Evolutionary conservation across 139 green algal genomes (phyloP).

Genomic region (Picochlorum sp.): DNA sequence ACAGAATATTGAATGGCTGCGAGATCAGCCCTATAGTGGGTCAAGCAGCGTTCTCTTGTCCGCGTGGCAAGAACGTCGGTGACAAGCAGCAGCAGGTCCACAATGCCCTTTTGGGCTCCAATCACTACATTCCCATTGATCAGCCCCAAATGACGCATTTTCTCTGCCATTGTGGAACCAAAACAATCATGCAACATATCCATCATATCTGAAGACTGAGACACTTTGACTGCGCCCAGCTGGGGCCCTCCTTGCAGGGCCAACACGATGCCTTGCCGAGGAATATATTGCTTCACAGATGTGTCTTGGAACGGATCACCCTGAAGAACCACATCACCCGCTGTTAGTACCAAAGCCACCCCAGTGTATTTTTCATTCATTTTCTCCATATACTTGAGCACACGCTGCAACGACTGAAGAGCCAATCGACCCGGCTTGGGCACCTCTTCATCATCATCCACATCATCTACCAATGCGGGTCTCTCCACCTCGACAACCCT

Average conservation of each 20-base stretch:
- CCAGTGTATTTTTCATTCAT: not conserved
- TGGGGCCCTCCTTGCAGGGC: conserved; percentile 5
- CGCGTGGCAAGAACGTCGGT: conserved; percentile 4
- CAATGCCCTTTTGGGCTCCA: not conserved
- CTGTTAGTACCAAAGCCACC: not conserved
- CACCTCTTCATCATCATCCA: not conserved
- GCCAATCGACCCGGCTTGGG: conserved; percentile 2
- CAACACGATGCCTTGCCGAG: not conserved
- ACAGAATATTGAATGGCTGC: conserved; percentile 5
- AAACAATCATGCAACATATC: conserved; percentile 1
- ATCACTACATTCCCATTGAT: conserved; percentile 2
- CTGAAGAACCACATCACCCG: conserved; percentile 4
- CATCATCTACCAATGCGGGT: conserved; percentile 5
- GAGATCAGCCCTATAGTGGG: not conserved
- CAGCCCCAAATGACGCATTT: not conserved
- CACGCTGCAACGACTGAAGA: not conserved
- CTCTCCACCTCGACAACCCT: not conserved
- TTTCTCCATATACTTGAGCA: conserved; percentile 1
- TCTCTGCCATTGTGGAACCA: not conserved
- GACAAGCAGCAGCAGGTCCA: not conserved
- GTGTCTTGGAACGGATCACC: conserved; percentile 6
- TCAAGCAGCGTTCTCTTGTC: not conserved
- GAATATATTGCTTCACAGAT: not conserved
- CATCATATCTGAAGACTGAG: not conserved
- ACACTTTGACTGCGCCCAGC: conserved; percentile 4